Evolutionary conservation across 75 land plant species (phyloP).

Genomic region (Pinus taeda): DNA sequence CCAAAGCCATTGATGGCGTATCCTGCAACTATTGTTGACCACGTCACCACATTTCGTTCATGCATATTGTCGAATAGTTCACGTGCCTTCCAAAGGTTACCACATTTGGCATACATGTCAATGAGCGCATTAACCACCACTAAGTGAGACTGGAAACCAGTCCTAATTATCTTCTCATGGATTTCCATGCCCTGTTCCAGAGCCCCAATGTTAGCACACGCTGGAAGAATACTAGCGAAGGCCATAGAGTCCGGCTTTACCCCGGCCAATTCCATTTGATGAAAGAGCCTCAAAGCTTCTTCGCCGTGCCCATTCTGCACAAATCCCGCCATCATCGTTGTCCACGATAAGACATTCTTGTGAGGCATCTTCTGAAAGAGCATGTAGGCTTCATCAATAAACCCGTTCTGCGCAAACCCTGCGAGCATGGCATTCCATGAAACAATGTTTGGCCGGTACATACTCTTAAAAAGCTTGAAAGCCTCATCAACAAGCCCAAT

Average conservation of each 20-base stretch:
- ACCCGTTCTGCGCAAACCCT: constrained; percentile 30
- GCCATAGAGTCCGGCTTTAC: constrained; percentile 47
- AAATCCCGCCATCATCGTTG: constrained; percentile 59
- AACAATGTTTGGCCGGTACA: constrained; percentile 32
- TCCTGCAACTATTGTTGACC: constrained; percentile 56
- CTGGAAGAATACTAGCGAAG: constrained; percentile 40
- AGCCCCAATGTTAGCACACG: constrained; percentile 39
- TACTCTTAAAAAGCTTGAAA: constrained; percentile 24
- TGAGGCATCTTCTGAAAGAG: constrained; percentile 31
- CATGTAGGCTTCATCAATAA: constrained; percentile 29
- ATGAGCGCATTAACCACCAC: constrained; percentile 28
- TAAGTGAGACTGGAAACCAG: background rate
- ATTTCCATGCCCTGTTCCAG: constrained; percentile 29
- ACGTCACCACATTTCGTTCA: constrained; percentile 20
- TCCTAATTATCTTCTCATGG: background rate
- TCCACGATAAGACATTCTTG: constrained; percentile 54
- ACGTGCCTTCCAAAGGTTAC: constrained; percentile 20
- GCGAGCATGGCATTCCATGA: constrained; percentile 59
- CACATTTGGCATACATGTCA: constrained; percentile 24
- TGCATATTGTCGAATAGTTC: constrained; percentile 33
- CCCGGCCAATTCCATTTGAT: constrained; percentile 32
- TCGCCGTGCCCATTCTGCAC: constrained; percentile 26
- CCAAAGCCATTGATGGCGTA: constrained; percentile 44
- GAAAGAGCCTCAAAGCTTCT: constrained; percentile 36
- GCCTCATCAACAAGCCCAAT: constrained; percentile 26